Percentiles rank a stretch among this genome's conserved stretches.
These are phyloP conservation scores for Aspergillus sp. DNA, from an alignment of 2,329 filamentous ascomycete genomes.

Conservation along the genomic window DNA sequence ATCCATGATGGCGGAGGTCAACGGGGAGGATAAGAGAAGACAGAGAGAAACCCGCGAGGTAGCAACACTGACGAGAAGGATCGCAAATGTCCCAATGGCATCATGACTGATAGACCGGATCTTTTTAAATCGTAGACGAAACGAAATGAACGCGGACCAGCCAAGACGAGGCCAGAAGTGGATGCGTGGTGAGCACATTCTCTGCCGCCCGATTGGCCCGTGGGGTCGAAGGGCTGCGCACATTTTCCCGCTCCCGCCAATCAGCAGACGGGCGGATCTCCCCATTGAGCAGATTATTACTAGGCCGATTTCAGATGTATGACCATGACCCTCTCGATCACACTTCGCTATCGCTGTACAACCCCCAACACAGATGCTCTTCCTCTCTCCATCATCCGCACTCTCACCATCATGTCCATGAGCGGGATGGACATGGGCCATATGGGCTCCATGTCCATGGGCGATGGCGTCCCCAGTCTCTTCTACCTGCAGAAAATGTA, in stretches of 20 bases:
- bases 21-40: not conserved
- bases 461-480: slow-evolving; percentile 43
- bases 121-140: not conserved
- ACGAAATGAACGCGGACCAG: slow-evolving; percentile 1
- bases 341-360: not conserved
- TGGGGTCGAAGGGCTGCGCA: slow-evolving; percentile 8
- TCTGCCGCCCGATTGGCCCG: not conserved
- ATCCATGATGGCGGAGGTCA: slow-evolving; percentile 9
- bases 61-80: not conserved
- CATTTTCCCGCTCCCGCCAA: slow-evolving; percentile 12
- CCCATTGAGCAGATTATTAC: slow-evolving; percentile 13
- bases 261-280: not conserved
- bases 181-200: slow-evolving; percentile 18
- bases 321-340: not conserved
- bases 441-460: slow-evolving; percentile 43
- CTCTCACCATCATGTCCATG: slow-evolving; percentile 18
- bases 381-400: not conserved
- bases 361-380: not conserved
- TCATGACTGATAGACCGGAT: not conserved
- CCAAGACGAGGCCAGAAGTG: slow-evolving; percentile 19
- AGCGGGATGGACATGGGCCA: slow-evolving; percentile 23
- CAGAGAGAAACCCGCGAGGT: not conserved
- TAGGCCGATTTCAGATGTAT: not conserved
- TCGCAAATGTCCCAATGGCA: not conserved
- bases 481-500: slow-evolving; percentile 53